Conservation (phyloP, 176 grass and related monocot species). For the Miscanthus lutarioriparius region DNA sequence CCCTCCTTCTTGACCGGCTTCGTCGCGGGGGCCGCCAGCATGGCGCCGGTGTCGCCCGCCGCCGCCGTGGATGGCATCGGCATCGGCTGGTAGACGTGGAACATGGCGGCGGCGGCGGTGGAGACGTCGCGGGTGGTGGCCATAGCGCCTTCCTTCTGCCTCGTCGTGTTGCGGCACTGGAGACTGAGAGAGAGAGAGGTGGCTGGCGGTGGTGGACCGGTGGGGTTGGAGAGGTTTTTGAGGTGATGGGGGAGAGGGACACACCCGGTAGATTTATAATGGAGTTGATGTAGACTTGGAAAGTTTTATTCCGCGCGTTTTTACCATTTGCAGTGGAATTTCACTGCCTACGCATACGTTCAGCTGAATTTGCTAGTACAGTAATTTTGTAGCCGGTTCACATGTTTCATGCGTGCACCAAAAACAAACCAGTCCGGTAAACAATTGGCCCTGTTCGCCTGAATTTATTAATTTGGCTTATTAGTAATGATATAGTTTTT, state of each 20-base stretch:
- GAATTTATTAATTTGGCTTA: too few species aligned
- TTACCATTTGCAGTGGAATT: background rate
- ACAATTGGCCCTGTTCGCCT: too few species aligned
- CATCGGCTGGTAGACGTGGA: constrained; percentile 40
- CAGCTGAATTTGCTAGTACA: background rate
- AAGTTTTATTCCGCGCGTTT: background rate
- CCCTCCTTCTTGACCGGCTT: constrained; percentile 39
- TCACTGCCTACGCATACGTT: background rate
- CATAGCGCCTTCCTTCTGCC: constrained; percentile 21
- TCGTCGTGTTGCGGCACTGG: background rate
- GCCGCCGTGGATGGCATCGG: background rate
- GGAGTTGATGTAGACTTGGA: constrained; percentile 2
- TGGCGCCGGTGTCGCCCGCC: background rate
- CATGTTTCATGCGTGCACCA: background rate
- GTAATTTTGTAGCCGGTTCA: background rate
- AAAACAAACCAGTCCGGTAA: background rate
- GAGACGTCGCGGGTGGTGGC: constrained; percentile 41
- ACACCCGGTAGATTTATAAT: constrained; percentile 46
- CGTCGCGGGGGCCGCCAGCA: background rate
- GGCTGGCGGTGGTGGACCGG: constrained; percentile 24
- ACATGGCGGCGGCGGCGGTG: constrained; percentile 31
- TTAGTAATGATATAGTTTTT: too few species aligned
- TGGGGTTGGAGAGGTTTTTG: constrained; percentile 43
- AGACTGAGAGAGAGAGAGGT: background rate
- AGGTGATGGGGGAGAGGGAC: constrained; percentile 37